Evolutionary conservation across 1,139 yeast genomes (phyloP), one percentile per base, ranked within the genome.

Genomic region (Yamadazyma triangularis): DNA sequence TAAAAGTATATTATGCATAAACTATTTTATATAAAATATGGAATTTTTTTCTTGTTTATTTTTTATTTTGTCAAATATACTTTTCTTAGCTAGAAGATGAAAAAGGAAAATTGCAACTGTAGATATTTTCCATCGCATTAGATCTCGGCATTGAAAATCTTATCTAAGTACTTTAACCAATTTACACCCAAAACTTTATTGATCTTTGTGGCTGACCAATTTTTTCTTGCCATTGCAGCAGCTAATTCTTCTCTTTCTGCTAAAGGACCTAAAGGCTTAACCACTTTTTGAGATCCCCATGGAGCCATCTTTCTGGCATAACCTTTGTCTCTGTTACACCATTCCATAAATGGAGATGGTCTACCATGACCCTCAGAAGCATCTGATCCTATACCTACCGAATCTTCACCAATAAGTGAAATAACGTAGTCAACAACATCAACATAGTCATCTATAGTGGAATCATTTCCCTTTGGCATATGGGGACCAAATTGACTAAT

Each of bases 291-390:
- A 2, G 44, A 40, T 5, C 44, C 44, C 44, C 44, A 40, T 12
- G 44, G 44, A 2, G 44, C 34, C 30, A 40, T 22, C 13, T 23
- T 28, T 27, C 44, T 34, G 12, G 44, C 42, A 22, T 40, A 40
- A 3, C 44, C 44, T 30, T 40, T 40, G 19, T 40, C 44, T 15
- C 24, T 38, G 21, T 40, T 40, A 26, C 44, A 40, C 44, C 44
- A 40, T 36, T 36, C 40, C 44, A 40, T 38, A 19, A 40, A 40
- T 4, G 35, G 31, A n/a, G 44, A 40, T 2, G 44, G 44, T 29
- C 44, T 31, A 2, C 37, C 44, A 26, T 40, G 44, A 7, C 42
- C 41, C 15, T 40, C 44, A 14, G 44, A 40, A 9, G 44, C 42
- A 32, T 40, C 44, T 8, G 44, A 40, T 11, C 44, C 44, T 23